Base-by-base conservation (phyloP, 1,139 yeast genomes). In the Taiozyma sp. region DNA sequence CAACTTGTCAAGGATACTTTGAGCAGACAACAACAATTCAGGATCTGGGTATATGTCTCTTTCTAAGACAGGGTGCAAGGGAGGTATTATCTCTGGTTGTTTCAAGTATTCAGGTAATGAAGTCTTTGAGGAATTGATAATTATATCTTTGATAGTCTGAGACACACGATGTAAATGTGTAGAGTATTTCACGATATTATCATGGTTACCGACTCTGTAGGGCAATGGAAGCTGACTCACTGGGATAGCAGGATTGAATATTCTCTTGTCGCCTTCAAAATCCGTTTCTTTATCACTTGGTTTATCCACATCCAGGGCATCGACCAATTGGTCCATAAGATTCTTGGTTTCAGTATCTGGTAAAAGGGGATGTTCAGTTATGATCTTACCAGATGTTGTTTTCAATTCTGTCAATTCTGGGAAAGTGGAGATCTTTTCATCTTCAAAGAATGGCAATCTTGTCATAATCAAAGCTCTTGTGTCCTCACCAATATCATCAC, bases 361-460 rank as follows among this genome's bases (percentile, higher is more conserved):
- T 32, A 66, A 54, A 14, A 57, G 48, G 7, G 56, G 57, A 40
- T 62, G 61, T n/a, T 63, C 63, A 8, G 59, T 59, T 39, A 70
- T 55, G 12, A 58, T 51, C 44, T 66, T 65, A 2, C 75, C 76
- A 10, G 68, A 63, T 3, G 70, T 64, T 6, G 70, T 68, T 29
- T 58, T 63, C 22, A 72, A 57, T 5, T 71, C 66, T 1, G 73
- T 65, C 46, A 88, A 66, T 24, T 71, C 70, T 0, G 88, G 84
- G 58, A 87, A 86, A 45, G 73, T 73, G 16, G 87, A 82, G 14
- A 79, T 70, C 56, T 85, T 81, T 57, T 82, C 86, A 64, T 92
- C 97, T 59, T 90, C 96, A 36, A 78, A 77, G 66, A 80, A 88
- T 1, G 97, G 96, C n/a, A 91, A 65, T 43, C 84, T 72, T 8